Base-by-base conservation (phyloP, 2,329 filamentous ascomycete genomes). In the Exophiala mesophila region DNA sequence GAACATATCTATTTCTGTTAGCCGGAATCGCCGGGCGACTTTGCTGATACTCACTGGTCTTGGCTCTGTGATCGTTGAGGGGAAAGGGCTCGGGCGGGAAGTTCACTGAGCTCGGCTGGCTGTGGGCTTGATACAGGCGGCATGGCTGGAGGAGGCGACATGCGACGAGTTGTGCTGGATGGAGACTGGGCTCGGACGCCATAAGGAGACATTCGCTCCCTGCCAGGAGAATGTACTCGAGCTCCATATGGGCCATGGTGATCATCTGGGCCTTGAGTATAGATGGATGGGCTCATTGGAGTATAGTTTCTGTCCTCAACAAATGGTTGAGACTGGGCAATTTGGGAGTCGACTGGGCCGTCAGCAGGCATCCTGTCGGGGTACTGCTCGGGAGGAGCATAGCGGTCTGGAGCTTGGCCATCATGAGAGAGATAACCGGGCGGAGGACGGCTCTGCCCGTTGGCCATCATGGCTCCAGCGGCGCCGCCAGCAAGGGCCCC, bases 191-290 rank as follows among this genome's bases (percentile, higher is more conserved):
- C 31, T 21, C 53, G 45, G 23, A 44, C 49, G n/a, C 53, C 52
- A 39, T 50, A 54, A 3, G 41, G 42, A 21, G 52, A 50, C 21
- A 39, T 32, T 16, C 49, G 45, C 62, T 23, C 61, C 54, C n/a
- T 57, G 23, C 50, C 34, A 54, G 40, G 62, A 53, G 44, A 67
- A 58, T 30, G 68, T 63, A 33, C 65, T 59, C 75, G 71, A 15
- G 82, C 60, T 4, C 81, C 81, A 12, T 82, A 80, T 6, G 79
- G 78, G 2, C 78, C 82, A 55, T 82, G 78, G 2, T 78, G 79
- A 49, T 46, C 50, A 13, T 50, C 49, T 13, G 41, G 44, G 13
- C 31, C 44, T 24, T 41, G 36, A 13, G 49, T 49, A 30, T 52
- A 52, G 9, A 52, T 29, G 10, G 46, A 52, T 10, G 49, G 49